Evolutionary conservation across 1,284 basidiomycete genomes (phyloP), one percentile per base, ranked within the genome.

Genomic region (Moesziomyces sp.): DNA sequence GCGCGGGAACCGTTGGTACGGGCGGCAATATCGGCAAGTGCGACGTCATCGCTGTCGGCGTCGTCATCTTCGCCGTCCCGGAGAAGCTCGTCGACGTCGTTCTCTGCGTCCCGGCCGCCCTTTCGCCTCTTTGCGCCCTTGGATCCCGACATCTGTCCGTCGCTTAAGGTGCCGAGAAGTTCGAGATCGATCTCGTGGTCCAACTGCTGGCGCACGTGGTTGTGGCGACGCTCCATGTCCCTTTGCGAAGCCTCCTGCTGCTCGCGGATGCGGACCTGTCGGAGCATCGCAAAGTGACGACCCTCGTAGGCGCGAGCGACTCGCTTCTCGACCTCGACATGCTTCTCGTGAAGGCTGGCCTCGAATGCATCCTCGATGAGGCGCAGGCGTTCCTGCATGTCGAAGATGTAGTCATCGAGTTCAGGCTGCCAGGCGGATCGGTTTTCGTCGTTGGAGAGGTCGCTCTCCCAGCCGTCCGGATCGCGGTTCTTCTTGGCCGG

Each of bases 181-280:
- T 83, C 81, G 23, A 76, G 54, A 21, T 83, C 81, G 52, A 83
- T 78, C 58, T 83, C 79, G 46, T 71, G 72, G 21, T 77, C 77
- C 11, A 73, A 55, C 58, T 63, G 64, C 54, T 70, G 73, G 30
- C 77, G 73, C 7, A 63, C 74, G 23, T 65, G 56, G 9, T 71
- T 62, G 38, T 78, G 74, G 3, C 63, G 60, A 28, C 61, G 65
- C 26, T 47, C 53, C 43, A 52, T 46, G 28, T 71, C 67, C 19
- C 61, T 58, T 52, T 71, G 66, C 35, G 68, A 58, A 6, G 65
- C 64, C 45, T 78, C 77, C 26, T 68, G 57, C 47, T 69, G 60
- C 54, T 67, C 63, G 33, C 70, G 71, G 24, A 73, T 47, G 52
- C 75, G 66, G 30, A 69, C 48, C 19, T 64, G 62, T 23, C 73